Evolutionary conservation across 164 flowering plant genomes (phyloP).

Genomic region (Tetrastigma voinierianum): DNA sequence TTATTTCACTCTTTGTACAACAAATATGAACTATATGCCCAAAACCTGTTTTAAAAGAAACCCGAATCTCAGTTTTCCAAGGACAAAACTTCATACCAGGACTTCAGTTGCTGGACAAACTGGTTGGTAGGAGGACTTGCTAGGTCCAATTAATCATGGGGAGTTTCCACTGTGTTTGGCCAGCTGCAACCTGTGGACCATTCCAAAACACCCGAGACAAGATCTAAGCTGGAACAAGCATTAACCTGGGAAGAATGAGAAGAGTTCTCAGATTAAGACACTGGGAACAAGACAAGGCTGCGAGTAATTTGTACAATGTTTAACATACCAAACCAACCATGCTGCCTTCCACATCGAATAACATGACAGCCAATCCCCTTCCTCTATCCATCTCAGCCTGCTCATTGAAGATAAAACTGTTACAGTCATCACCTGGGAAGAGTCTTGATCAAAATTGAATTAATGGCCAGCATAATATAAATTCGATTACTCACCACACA

Average conservation of each 20-base stretch:
- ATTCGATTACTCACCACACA: conserved; percentile 72
- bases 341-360: conserved; percentile 82
- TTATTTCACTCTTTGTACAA: conserved; percentile 16
- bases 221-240: conserved; percentile 67
- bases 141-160: conserved; percentile 7
- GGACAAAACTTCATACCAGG: conserved; percentile 39
- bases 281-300: not conserved
- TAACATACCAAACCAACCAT: conserved; percentile 64
- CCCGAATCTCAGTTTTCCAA: conserved; percentile 3
- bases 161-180: conserved; percentile 48
- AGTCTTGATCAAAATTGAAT: not conserved
- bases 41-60: conserved; percentile 10
- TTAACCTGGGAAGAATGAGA: conserved; percentile 45
- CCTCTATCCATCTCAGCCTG: conserved; percentile 86
- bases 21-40: conserved; percentile 16
- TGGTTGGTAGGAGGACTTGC: not conserved
- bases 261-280: not conserved
- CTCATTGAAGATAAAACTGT: not conserved
- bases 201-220: conserved; percentile 75
- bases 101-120: conserved; percentile 10
- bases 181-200: conserved; percentile 97
- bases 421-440: not conserved
- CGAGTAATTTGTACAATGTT: not conserved
- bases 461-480: not conserved
- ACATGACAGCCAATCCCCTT: conserved; percentile 79